phyloP scores from a whole-genome alignment of 2,329 filamentous ascomycete species.

The Aspergillus udagawae region DNA sequence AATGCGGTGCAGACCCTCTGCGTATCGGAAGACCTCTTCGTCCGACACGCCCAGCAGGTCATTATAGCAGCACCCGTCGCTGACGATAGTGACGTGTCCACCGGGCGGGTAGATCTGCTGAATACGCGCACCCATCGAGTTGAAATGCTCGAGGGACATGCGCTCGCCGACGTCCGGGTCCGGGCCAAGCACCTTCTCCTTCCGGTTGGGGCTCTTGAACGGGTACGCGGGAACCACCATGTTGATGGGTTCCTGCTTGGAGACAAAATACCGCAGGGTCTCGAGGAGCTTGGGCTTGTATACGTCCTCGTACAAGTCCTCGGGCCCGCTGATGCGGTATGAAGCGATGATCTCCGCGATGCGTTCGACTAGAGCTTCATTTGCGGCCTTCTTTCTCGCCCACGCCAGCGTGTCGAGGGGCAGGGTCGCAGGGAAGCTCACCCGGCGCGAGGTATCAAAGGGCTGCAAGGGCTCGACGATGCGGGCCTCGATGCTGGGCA shows the following conservation, averaged over 20 bases:
- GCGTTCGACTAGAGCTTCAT: neutral
- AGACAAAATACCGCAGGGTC: neutral
- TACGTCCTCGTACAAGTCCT: neutral
- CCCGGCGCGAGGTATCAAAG: neutral
- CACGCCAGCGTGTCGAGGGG: neutral
- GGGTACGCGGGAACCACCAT: neutral
- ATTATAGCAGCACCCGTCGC: neutral
- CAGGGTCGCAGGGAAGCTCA: neutral
- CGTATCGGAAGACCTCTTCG: neutral
- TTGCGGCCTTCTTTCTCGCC: neutral
- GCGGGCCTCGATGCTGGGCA: neutral
- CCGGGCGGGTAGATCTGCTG: neutral
- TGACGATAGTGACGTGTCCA: neutral
- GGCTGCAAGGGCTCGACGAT: neutral
- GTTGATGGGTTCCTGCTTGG: neutral
- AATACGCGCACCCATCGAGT: neutral
- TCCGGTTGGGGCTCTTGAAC: neutral
- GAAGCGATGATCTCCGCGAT: neutral
- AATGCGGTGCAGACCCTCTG: neutral
- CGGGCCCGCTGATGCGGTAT: neutral
- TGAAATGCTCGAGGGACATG: neutral
- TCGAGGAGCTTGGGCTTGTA: neutral
- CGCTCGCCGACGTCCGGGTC: neutral
- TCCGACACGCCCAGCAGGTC: neutral
- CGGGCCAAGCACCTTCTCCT: neutral